Base-by-base conservation (phyloP, 2,329 filamentous ascomycete genomes). In the Ilyonectria sp. region DNA sequence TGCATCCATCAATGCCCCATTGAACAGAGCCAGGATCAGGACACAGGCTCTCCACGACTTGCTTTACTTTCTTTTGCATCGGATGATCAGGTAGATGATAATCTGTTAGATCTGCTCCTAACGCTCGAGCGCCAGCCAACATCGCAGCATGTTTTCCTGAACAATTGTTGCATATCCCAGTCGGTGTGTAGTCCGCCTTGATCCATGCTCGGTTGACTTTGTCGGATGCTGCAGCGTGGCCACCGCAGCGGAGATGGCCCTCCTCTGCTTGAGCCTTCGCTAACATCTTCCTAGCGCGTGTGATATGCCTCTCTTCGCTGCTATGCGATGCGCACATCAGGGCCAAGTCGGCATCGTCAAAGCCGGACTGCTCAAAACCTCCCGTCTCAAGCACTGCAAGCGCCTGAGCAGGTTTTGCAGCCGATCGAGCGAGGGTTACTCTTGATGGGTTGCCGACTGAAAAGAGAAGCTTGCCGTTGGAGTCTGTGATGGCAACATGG, bases 71-170 rank as follows among this genome's bases (percentile, higher is more conserved):
- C 10, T 67, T 19, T 64, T 86, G 85, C 21, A 85, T 76, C 0
- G 81, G 81, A 63, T 84, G 79, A 0, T 67, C 66, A 0, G 76
- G 67, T 0, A 77, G 64, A 53, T 85, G 82, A 66, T 85, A 85
- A 46, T 71, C 74, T 0, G 23, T 62, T 3, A 79, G 60, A 0
- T 61, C 52, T 7, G 74, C 79, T 1, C 78, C 80, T 0, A 86
- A 57, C 0, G 80, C 78, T 31, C 74, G 77, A 0, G 83, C 77
- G 1, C 80, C 85, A 1, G 80, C 83, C 23, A 86, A 71, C 83
- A 86, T 86, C 1, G 81, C 84, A 3, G 77, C 81, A 68, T 86
- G 84, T 46, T 86, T 86, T 1, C 84, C 85, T 0, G 84, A 86
- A 67, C 84, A 86, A 64, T 86, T 85, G 58, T 82, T 86, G 55